Base-by-base conservation (phyloP, 2,329 filamentous ascomycete species). In the Colletotrichum agaves region DNA sequence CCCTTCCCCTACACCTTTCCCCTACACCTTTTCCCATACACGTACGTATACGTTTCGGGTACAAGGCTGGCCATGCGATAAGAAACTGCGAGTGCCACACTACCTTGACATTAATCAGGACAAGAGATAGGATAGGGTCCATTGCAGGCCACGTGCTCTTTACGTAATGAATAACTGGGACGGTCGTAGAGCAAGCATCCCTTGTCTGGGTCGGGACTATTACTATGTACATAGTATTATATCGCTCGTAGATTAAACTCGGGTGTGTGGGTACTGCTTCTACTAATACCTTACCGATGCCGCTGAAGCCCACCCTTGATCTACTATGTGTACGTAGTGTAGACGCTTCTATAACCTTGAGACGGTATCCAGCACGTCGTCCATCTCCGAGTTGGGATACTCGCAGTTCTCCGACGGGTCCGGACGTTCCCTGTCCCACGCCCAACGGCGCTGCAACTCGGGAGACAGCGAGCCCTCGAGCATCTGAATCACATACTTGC, bases 401-500 rank as follows among this genome's bases (percentile, higher is more conserved):
- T 87, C 86, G 7, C 83, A 80, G 72, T 87, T 88, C 11, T 80
- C 72, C 2, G 80, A 77, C 3, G 80, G 75, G 71, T 88, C 84
- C 2, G 88, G 87, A 21, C 86, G 78, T 73, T 87, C 84, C 12
- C 88, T 82, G 74, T 91, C 87, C 86, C 86, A 88, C 4, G 84
- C 84, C 86, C 86, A 88, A 71, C 82, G 83, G 57, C 76, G 72
- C 53, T 73, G 72, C 65, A 87, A 72, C 59, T 83, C 82, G 0
- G 80, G 71, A 6, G 78, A 75, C 17, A 88, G 74, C 13, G 75
- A 70, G 12, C 76, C 83, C 71, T 83, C 84, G 7, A 82, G 76
- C 88, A 85, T 85, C 72, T 87, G 83, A n/a, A 83, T 74, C 31
- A 89, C 81, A 71, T 91, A 91, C 71, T 85, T 86, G 4, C 90